phyloP scores from a whole-genome alignment of 768 basidiomycete genomes.

The Termitomyces sp. region DNA sequence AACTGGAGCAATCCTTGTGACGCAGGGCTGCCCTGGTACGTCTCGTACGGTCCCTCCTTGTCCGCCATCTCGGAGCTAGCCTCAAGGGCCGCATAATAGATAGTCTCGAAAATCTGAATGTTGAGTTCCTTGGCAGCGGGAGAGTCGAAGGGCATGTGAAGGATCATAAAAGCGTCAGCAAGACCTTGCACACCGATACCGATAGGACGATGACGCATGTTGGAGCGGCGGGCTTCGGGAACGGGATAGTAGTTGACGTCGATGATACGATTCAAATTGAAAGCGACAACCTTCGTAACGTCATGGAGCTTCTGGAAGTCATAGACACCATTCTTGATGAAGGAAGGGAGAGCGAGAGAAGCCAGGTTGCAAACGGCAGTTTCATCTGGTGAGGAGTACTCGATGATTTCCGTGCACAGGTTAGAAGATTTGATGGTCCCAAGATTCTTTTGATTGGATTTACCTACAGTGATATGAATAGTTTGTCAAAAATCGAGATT shows the following conservation, averaged over 20 bases:
- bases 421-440: constrained; percentile 99
- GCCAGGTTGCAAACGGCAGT: constrained; percentile 98
- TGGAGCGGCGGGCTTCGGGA: constrained; percentile 84
- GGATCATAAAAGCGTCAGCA: constrained; percentile 96
- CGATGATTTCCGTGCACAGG: constrained; percentile 97
- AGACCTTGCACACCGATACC: constrained; percentile 97
- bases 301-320: constrained; percentile 96
- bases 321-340: constrained; percentile 76
- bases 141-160: constrained; percentile 95
- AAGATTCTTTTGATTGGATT: constrained; percentile 98
- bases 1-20: constrained; percentile 85
- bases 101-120: constrained; percentile 96
- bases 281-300: constrained; percentile 87
- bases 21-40: constrained; percentile 89
- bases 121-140: constrained; percentile 83
- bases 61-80: constrained; percentile 84
- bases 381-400: constrained; percentile 96
- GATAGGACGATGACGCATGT: constrained; percentile 96
- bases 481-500: not conserved
- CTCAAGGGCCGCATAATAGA: constrained; percentile 93
- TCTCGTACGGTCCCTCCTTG: constrained; percentile 78
- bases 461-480: constrained; percentile 41
- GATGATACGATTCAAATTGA: constrained; percentile 92
- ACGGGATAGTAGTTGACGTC: constrained; percentile 96
- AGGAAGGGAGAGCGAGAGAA: constrained; percentile 91